phyloP scores from a whole-genome alignment of 345 rosid genomes.

The Pugionium cornutum region DNA sequence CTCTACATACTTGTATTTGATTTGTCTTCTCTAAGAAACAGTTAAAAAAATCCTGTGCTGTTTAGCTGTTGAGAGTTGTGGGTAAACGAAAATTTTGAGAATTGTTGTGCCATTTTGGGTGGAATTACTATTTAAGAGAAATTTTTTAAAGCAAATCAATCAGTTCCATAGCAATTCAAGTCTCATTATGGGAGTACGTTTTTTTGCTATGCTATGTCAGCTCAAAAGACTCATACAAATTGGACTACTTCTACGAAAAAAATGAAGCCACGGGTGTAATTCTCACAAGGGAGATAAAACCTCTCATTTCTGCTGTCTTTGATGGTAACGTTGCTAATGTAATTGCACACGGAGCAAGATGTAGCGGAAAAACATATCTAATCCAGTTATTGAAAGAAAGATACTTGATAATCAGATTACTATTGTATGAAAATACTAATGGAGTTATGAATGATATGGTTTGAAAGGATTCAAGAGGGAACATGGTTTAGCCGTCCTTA shows the following conservation, averaged over 20 bases:
- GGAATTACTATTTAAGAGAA: not conserved
- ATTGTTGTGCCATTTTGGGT: not conserved
- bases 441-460: constrained; percentile 6
- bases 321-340: constrained; percentile 57
- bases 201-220: constrained; percentile 38
- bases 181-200: not conserved
- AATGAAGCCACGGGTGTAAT: constrained; percentile 43
- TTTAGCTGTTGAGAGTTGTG: not conserved
- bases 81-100: not conserved
- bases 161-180: not conserved
- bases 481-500: constrained; percentile 50
- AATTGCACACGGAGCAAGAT: constrained; percentile 71
- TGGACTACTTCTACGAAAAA: constrained; percentile 61
- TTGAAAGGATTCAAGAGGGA: constrained; percentile 60
- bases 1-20: not conserved
- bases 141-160: not conserved
- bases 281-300: constrained; percentile 57
- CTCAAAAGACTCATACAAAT: constrained; percentile 48
- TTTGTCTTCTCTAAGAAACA: not conserved
- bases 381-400: constrained; percentile 51
- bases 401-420: not conserved
- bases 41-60: not conserved
- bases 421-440: constrained; percentile 1
- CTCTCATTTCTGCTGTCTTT: constrained; percentile 53
- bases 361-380: constrained; percentile 60